Base-by-base conservation (phyloP, 257 asterid genomes). In the Solanum sparsipilum region DNA sequence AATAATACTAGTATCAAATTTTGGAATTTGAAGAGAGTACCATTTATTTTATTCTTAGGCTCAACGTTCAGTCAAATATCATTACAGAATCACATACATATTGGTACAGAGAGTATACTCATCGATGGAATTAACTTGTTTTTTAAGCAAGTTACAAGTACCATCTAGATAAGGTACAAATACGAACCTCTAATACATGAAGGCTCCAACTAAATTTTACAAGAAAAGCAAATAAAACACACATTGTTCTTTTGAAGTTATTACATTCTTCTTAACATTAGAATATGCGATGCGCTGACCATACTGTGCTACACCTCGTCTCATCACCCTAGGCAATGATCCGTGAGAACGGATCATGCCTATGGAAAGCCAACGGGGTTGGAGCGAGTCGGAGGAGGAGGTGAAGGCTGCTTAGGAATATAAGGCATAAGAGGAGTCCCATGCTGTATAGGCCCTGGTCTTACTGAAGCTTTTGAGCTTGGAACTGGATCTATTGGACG, bases 361-460 rank as follows among this genome's bases (percentile, higher is more conserved):
- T 71, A 86, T 2, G 88, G 88, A 41, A 25, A 2, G 4, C 83
- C 88, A 31, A 71, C 2, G 35, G 31, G 31, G 5, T 41, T 72
- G n/a, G 52, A 79, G 46, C 11, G 67, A 87, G 86, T 87, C 23
- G 92, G 91, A 32, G 71, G 89, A 70, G 98, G 94, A 67, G 98
- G 95, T 87, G 99, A 93, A 27, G 96, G 87, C 60, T 87, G 87
- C 67, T 88, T 92, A 2, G 99, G 98, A 88, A 96, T 93, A 79
- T 90, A 94, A 44, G 99, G 99, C 94, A 92, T 90, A 34, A 95
- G 92, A 73, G 99, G 99, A 87, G 98, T 92, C 13, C 95, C 98
- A 56, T 96, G 99, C 86, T 94, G 97, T 87, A 96, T 91, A 4
- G 98, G 98, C 58, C 95, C 95, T 2, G 91, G 98, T 86, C 96